These are phyloP conservation scores for Acacia crassicarpa DNA, from an alignment of 306 rosid genomes.

Conservation along the genomic window DNA sequence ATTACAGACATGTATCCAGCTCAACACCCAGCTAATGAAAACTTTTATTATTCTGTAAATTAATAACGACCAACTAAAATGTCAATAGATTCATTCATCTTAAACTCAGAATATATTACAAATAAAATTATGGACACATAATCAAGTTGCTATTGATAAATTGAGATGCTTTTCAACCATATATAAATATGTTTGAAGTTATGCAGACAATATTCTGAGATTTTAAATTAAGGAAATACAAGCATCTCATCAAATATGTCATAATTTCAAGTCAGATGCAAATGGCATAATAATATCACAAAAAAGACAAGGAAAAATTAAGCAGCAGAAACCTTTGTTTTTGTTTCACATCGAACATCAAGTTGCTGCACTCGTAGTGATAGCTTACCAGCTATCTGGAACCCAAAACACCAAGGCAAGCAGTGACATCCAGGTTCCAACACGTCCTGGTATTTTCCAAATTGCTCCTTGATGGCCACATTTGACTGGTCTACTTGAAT, in stretches of 20 bases:
- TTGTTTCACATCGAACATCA: constrained; percentile 65
- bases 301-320: constrained; percentile 14
- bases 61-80: neutral
- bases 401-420: constrained; percentile 72
- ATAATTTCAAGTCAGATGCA: constrained; percentile 18
- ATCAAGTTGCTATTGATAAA: neutral
- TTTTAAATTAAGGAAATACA: neutral
- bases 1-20: neutral
- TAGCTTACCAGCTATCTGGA: constrained; percentile 54
- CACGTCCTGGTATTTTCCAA: constrained; percentile 54
- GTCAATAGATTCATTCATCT: neutral
- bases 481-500: constrained; percentile 63
- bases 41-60: neutral
- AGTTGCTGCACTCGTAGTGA: constrained; percentile 70
- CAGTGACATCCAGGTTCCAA: constrained; percentile 76
- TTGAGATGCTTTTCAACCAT: neutral
- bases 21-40: neutral
- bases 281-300: constrained; percentile 4
- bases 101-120: neutral
- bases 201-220: neutral
- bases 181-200: neutral
- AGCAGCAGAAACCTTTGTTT: constrained; percentile 54
- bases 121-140: neutral
- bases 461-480: constrained; percentile 63
- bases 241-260: constrained; percentile 8